Evolutionary conservation across 192 early-diverging fungal genomes (phyloP), one percentile per base, ranked within the genome.

Genomic region (Coemansia sp.): DNA sequence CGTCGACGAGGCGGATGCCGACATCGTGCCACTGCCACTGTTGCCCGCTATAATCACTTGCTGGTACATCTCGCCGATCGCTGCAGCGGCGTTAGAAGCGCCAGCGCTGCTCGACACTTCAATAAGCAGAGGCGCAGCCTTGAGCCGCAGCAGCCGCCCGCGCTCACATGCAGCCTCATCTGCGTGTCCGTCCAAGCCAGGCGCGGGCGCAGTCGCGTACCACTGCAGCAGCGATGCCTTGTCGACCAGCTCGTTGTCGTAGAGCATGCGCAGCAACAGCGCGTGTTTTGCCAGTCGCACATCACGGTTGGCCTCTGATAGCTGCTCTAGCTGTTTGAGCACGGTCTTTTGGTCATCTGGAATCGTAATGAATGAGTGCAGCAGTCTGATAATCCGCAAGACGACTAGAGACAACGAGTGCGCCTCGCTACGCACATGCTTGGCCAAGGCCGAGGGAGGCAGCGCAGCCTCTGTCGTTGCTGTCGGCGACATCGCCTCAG

Each of bases 161-260:
- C 68, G 77, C 66, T 66, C 47, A 24, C 9, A 27, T 10, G 44
- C 69, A 7, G 57, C 65, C 7, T 22, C 41, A 1, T 34, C 7
- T 11, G 38, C 50, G 16, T 41, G 62, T 18, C 47, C 70, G 33
- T 20, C 22, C 29, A 57, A 49, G 20, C 39, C 47, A n/a, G 64
- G 39, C n/a, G 61, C 50, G 24, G 60, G 22, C 1, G 58, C 52
- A 5, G 50, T 53, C 27, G 68, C 22, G 71, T 74, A 76, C 82
- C 82, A 84, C 65, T 63, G 34, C 15, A 71, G 41, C 13, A 84
- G 73, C 29, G 82, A 47, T 40, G 55, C 46, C 43, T 65, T 62
- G 68, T 84, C 82, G 13, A 84, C 46, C 4, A 84, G 65, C 74
- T 84, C 82, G 62, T 65, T 66, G 40, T 84, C 77, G 53, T 84